Conservation (phyloP, 1,284 basidiomycete genomes). For the Retiboletus flavoniger region DNA sequence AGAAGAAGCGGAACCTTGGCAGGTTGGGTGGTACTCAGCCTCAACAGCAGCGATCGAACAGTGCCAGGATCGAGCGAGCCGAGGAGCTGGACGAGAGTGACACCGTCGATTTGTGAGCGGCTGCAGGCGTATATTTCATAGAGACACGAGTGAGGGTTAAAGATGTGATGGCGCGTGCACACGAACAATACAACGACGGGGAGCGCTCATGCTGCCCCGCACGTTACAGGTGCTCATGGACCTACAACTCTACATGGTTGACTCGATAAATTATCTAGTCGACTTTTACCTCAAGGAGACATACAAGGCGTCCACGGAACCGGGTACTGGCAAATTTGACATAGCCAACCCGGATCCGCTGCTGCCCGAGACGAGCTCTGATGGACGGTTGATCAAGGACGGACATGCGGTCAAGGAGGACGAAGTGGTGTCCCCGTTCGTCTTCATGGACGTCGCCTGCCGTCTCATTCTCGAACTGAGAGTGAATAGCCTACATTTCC, state of each 20-base stretch:
- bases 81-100: constrained; percentile 62
- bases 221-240: constrained; percentile 87
- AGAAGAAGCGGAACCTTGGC: constrained; percentile 73
- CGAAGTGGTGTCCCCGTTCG: constrained; percentile 87
- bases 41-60: constrained; percentile 28
- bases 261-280: constrained; percentile 94
- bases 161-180: constrained; percentile 77
- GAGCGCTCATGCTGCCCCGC: constrained; percentile 1
- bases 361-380: constrained; percentile 50
- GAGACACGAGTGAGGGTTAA: constrained; percentile 90
- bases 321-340: constrained; percentile 66
- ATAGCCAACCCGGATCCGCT: constrained; percentile 52
- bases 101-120: constrained; percentile 65
- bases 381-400: constrained; percentile 38
- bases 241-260: constrained; percentile 94
- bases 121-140: constrained; percentile 84
- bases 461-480: constrained; percentile 72
- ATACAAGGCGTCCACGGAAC: constrained; percentile 65
- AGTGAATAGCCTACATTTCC: constrained; percentile 17
- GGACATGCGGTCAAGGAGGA: constrained; percentile 40
- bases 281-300: constrained; percentile 98
- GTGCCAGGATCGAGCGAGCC: constrained; percentile 58
- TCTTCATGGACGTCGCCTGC: constrained; percentile 96
- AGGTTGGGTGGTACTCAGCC: constrained; percentile 52
- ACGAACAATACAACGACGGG: neutral